Evolutionary conservation across 2,329 filamentous ascomycete species (phyloP), one percentile per base, ranked within the genome.

Genomic region (Pyrenochaeta sp.): DNA sequence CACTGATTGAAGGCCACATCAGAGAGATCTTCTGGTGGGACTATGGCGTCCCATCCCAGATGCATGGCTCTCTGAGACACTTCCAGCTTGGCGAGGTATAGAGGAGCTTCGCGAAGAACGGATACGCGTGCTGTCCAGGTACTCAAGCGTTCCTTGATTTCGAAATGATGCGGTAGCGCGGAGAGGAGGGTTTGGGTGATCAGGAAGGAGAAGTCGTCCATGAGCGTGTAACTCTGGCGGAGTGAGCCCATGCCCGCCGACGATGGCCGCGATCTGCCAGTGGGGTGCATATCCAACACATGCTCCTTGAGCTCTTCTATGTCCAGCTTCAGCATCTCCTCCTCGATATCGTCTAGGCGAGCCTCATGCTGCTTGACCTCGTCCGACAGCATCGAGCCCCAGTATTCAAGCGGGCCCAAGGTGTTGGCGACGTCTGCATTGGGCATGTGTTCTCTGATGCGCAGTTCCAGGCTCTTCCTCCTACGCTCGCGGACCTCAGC

Each of bases 181-280:
- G 94, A 89, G n/a, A 99, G 74, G 13, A 96, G 88, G 22, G 93
- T 96, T 19, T 92, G 89, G 1, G 94, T 96, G 43, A 97, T 82
- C 32, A 97, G 81, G 17, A 93, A 90, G 7, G 90, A 92, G 61
- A 96, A 84, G 69, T 97, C 94, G 59, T 94, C 91, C 77, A 97
- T 83, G 48, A 82, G 85, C 51, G 81, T 82, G 69, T 89, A 89
- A 28, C 77, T 74, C 20, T 59, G 61, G 32, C 65, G 60, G 15
- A 21, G 50, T 4, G 58, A 58, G 22, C 53, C 62, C 46, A 68
- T 64, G 48, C 68, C 64, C 19, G 65, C 72, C 35, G 76, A 79
- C 11, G 72, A 67, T 28, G 74, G 82, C 75, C 68, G 66, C 31
- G 71, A 72, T 31, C 65, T 69, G 42, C 61, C 74, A 60, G 51